These are phyloP conservation scores for Anthostomella pinea DNA, from an alignment of 2,329 filamentous ascomycete genomes.

Conservation along the genomic window DNA sequence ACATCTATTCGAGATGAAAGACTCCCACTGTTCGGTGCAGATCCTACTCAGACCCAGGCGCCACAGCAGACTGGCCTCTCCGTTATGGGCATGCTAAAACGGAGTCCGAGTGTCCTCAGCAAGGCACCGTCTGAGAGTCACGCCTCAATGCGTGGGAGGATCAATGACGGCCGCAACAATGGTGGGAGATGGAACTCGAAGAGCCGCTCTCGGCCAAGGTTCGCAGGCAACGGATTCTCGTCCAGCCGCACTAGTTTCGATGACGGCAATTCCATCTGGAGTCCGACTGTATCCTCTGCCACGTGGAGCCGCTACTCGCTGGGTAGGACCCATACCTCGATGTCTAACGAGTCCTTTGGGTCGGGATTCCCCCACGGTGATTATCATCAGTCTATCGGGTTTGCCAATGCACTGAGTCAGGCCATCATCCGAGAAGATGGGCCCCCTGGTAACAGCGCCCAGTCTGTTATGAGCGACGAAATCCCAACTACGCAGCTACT, in stretches of 20 bases:
- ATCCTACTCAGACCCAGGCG: slow-evolving; percentile 41
- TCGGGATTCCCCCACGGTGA: slow-evolving; percentile 73
- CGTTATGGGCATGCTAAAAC: slow-evolving; percentile 73
- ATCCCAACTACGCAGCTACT: slow-evolving; percentile 64
- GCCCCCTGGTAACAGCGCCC: slow-evolving; percentile 47
- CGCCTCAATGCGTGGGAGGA: slow-evolving; percentile 67
- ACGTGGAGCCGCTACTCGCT: slow-evolving; percentile 94
- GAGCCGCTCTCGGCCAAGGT: slow-evolving; percentile 75
- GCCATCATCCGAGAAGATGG: slow-evolving; percentile 91
- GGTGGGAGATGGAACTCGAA: slow-evolving; percentile 80
- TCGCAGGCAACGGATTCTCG: slow-evolving; percentile 76
- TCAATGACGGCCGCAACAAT: slow-evolving; percentile 54
- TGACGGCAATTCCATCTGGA: slow-evolving; percentile 87
- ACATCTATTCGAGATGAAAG: slow-evolving; percentile 81
- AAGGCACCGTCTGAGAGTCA: slow-evolving; percentile 85
- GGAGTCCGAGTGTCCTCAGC: slow-evolving; percentile 86
- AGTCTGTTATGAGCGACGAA: slow-evolving; percentile 58
- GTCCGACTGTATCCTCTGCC: slow-evolving; percentile 78
- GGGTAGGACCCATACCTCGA: slow-evolving; percentile 84
- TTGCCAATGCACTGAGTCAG: slow-evolving; percentile 93
- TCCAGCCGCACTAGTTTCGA: slow-evolving; percentile 94
- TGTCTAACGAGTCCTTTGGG: slow-evolving; percentile 88
- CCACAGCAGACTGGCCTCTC: slow-evolving; percentile 64
- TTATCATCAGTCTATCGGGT: slow-evolving; percentile 95
- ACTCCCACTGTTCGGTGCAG: slow-evolving; percentile 80